Percentiles rank a stretch among this genome's conserved stretches.
These are phyloP conservation scores for Davidsoniella neocaledoniae DNA, from an alignment of 2,329 filamentous ascomycete species.

Conservation along the genomic window DNA sequence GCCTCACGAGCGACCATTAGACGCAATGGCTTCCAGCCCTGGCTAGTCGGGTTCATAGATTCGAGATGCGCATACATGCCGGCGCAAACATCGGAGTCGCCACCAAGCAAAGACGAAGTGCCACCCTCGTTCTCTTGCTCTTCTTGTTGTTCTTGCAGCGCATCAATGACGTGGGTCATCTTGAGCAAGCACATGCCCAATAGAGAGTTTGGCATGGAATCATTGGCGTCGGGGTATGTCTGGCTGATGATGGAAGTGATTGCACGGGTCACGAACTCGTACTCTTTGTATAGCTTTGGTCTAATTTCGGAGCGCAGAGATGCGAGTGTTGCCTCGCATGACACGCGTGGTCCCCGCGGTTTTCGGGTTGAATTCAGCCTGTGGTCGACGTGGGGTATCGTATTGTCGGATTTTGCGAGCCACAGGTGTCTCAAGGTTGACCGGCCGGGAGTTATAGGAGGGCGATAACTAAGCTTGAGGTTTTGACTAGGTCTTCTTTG, in stretches of 20 bases:
- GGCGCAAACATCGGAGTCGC: conserved; percentile 10
- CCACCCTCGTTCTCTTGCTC: conserved; percentile 18
- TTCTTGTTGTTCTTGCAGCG: conserved; percentile 2
- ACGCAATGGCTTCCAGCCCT: conserved; percentile 22
- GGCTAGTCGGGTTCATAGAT: conserved; percentile 16
- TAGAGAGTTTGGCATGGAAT: conserved; percentile 17
- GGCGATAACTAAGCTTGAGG: conserved; percentile 2
- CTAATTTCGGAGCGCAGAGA: conserved; percentile 1
- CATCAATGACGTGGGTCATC: conserved; percentile 6
- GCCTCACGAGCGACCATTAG: conserved; percentile 21
- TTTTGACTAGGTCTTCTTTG: neutral
- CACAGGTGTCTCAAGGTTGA: conserved; percentile 19
- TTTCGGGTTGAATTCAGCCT: neutral
- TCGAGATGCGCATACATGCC: conserved; percentile 23
- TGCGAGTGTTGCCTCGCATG: neutral
- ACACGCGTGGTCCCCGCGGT: neutral
- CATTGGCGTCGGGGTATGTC: neutral
- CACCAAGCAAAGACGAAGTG: conserved; percentile 12
- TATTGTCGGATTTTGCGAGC: conserved; percentile 17
- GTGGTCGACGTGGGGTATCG: conserved; percentile 4
- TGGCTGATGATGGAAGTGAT: conserved; percentile 3
- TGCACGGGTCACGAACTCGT: conserved; percentile 9
- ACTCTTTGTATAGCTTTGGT: conserved; percentile 7
- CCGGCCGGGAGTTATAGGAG: conserved; percentile 12
- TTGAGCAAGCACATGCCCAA: conserved; percentile 22